Evolutionary conservation across 768 basidiomycete genomes (phyloP).

Genomic region (Dioszegia hungarica): DNA sequence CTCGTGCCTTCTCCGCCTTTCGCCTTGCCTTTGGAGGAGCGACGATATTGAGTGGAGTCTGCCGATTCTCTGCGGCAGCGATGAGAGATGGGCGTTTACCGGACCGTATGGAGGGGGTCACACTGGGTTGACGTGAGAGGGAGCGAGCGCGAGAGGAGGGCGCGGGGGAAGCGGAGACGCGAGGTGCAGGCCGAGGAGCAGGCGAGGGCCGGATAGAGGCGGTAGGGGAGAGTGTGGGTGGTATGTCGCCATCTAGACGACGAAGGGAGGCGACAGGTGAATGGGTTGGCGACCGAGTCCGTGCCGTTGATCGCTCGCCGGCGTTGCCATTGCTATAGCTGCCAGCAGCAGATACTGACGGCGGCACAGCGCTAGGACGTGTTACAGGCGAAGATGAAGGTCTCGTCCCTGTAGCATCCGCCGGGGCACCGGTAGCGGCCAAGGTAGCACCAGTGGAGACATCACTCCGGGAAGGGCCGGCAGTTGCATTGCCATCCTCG

Average conservation of each 20-base stretch:
- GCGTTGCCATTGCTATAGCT: no score
- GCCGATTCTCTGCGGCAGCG: neutral
- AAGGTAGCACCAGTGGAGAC: no score
- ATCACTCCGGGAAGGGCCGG: no score
- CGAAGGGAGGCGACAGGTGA: no score
- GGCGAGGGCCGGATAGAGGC: neutral
- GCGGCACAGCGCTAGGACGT: neutral
- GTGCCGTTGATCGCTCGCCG: no score
- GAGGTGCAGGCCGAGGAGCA: neutral
- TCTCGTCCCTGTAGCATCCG: no score
- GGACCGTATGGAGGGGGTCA: slow-evolving; percentile 1
- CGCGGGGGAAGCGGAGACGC: neutral
- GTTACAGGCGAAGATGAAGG: neutral
- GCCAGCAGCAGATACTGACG: neutral
- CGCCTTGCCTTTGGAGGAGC: neutral
- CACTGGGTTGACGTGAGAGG: neutral
- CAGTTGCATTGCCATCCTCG: slow-evolving; percentile 6
- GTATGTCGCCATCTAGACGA: neutral
- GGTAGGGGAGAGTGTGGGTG: neutral
- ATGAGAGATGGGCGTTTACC: neutral
- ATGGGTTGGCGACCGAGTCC: no score
- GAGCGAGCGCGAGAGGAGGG: neutral
- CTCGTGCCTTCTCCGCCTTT: neutral
- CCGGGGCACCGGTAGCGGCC: no score
- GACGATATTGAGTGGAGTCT: neutral